phyloP scores from a whole-genome alignment of 2,329 filamentous ascomycete genomes.

The Hawksworthiomyces lignivorus region DNA sequence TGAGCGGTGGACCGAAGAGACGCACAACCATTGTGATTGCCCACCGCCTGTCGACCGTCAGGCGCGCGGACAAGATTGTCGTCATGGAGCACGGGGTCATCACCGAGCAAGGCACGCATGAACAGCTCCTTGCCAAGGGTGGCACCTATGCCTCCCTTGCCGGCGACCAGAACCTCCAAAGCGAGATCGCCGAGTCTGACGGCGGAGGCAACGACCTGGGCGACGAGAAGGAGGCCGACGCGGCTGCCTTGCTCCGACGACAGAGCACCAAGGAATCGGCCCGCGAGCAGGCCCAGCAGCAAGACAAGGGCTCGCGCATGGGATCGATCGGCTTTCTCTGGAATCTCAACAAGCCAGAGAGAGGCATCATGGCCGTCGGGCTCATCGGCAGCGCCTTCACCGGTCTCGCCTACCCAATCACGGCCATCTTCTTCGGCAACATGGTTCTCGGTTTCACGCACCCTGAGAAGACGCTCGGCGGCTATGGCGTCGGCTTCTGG shows the following conservation, averaged over 20 bases:
- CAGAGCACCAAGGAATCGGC: no score
- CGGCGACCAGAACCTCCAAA: no score
- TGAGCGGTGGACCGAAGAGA: constrained; percentile 59
- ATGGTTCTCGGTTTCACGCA: constrained; percentile 1
- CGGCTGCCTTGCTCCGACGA: no score
- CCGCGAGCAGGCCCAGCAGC: no score
- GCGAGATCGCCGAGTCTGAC: no score
- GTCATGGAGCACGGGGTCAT: constrained; percentile 79
- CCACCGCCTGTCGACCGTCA: constrained; percentile 88
- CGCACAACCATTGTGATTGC: constrained; percentile 93
- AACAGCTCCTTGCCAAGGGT: constrained; percentile 60
- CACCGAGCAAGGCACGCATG: constrained; percentile 82
- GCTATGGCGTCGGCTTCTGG: constrained; percentile 2
- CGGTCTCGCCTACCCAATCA: constrained; percentile 4
- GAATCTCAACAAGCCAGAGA: constrained; percentile 2
- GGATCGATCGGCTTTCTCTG: constrained; percentile 25
- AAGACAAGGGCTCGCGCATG: no score
- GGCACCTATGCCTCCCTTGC: constrained; percentile 82
- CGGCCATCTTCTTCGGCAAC: constrained; percentile 6
- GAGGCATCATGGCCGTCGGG: neutral
- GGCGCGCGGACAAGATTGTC: constrained; percentile 87
- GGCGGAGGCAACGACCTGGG: no score
- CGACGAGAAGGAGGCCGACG: no score
- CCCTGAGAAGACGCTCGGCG: constrained; percentile 1
- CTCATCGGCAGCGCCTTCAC: constrained; percentile 3